phyloP scores from a whole-genome alignment of 257 asterid species.

The Vinca minor region DNA sequence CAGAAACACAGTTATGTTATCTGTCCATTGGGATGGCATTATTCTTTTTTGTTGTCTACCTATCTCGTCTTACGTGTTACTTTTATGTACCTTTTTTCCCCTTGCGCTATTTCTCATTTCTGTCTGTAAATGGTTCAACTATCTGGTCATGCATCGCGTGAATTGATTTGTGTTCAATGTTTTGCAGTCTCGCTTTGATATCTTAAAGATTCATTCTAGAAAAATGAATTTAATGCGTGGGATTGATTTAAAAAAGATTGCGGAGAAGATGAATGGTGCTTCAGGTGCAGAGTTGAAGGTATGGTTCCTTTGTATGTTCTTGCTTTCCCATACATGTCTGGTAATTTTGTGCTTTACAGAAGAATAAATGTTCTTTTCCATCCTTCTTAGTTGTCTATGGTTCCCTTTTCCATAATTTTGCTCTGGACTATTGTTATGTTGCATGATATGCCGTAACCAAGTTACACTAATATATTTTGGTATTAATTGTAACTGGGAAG shows the following conservation, averaged over 20 bases:
- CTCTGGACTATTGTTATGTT: not conserved
- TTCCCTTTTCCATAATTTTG: not conserved
- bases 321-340: not conserved
- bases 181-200: slow-evolving; percentile 70
- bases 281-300: slow-evolving; percentile 95
- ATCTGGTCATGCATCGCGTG: not conserved
- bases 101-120: not conserved
- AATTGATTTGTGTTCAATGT: not conserved
- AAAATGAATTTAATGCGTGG: slow-evolving; percentile 88
- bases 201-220: slow-evolving; percentile 86
- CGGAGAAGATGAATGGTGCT: slow-evolving; percentile 91
- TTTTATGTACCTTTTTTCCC: not conserved
- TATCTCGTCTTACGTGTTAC: not conserved
- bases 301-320: not conserved
- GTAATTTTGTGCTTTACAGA: not conserved
- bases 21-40: not conserved
- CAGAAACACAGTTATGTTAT: not conserved
- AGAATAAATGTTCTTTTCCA: not conserved
- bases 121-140: not conserved
- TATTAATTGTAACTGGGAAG: not conserved
- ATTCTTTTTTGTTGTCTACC: too few species aligned
- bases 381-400: not conserved
- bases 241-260: slow-evolving; percentile 76
- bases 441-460: not conserved
- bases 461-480: not conserved